Evolutionary conservation across 2,329 filamentous ascomycete genomes (phyloP), one percentile per base, ranked within the genome.

Genomic region (Alternaria rosae): DNA sequence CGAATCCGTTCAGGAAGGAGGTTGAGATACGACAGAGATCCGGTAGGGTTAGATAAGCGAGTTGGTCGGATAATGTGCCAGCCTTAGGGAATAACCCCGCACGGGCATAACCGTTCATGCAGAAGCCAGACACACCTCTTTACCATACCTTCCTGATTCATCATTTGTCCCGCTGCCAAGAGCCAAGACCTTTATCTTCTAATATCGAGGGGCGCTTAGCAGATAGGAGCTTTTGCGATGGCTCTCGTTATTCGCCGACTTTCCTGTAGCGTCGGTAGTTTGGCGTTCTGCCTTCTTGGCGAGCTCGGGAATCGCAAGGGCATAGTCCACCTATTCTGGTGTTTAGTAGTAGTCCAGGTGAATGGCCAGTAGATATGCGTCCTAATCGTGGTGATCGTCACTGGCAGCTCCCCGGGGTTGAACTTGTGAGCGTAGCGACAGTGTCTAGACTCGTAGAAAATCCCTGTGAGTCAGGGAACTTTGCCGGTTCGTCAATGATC

Each of bases 71-170:
- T 50, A 35, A 59, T 47, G 52, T 48, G 59, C 61, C 32, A 66
- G 58, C 44, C 61, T 52, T 54, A 47, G 38, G 32, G 43, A 50
- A 55, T 38, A 21, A 57, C 52, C 62, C 59, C 60, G 57, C 59
- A 65, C 52, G 47, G 64, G 59, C 43, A 61, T 38, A 38, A 62
- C 66, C 50, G 28, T 64, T 53, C 59, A 64, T 63, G 59, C 26
- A 54, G 47, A 50, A 55, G 41, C 52, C 66, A 61, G 57, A 66
- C 66, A 67, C 66, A 66, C 63, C 59, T 59, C 54, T 51, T 54
- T 53, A 57, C 32, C 58, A 60, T 70, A 70, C 67, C 66, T 70
- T 69, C 69, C 67, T 48, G 47, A 69, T 68, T 54, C 15, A 69
- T 61, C 58, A 52, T 42, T 15, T 47, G 48, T 54, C 58, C 60